A percentile compares a stretch with the other conserved stretches of the same genome.
Conservation (phyloP, 116 monocot genomes). For the Dioscorea cayenensis region DNA sequence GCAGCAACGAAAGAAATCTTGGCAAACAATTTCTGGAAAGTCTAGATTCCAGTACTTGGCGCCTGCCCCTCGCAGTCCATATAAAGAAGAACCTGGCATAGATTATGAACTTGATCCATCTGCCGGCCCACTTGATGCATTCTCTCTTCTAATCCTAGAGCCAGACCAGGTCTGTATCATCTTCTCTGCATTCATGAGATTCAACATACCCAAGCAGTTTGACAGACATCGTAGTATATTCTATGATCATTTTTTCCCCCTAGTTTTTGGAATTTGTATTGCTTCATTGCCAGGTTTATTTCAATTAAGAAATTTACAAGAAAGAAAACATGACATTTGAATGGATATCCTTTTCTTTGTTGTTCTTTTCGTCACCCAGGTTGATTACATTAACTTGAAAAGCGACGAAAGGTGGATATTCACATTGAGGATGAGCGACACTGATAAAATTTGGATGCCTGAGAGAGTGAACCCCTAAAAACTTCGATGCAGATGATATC, state of each 20-base stretch:
- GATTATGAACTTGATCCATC: slow-evolving; percentile 53
- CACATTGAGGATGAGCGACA: slow-evolving; percentile 22
- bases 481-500: too few relatives aligned
- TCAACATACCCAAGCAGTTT: too few relatives aligned
- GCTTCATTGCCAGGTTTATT: too few relatives aligned
- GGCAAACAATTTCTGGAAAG: slow-evolving; percentile 72
- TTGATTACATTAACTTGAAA: slow-evolving; percentile 91
- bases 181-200: too few relatives aligned
- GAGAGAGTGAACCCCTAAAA: slow-evolving; percentile 63
- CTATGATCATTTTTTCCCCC: background rate
- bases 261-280: background rate
- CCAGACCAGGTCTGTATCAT: slow-evolving; percentile 63
- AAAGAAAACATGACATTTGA: background rate
- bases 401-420: slow-evolving; percentile 74
- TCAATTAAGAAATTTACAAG: background rate
- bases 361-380: slow-evolving; percentile 26
- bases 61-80: slow-evolving; percentile 63
- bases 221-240: too few relatives aligned
- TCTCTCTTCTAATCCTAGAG: slow-evolving; percentile 74
- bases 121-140: slow-evolving; percentile 65
- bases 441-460: slow-evolving; percentile 39
- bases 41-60: slow-evolving; percentile 78
- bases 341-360: background rate
- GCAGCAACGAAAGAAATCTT: slow-evolving; percentile 79
- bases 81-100: slow-evolving; percentile 24